Conservation (phyloP, 169 alveolate genomes). For the Theileria annulata region DNA sequence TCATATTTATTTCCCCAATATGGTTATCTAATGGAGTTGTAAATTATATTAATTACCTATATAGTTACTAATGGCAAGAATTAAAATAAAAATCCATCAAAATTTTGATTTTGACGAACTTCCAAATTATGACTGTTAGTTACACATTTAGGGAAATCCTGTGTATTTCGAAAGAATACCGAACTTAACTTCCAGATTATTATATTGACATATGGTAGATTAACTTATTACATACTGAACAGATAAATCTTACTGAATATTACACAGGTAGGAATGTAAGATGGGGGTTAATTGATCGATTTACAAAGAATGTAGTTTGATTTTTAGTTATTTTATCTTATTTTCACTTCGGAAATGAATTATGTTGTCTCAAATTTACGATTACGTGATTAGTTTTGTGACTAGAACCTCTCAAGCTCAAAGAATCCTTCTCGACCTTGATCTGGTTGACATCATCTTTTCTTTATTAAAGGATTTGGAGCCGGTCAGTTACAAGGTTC, state of each 20-base stretch:
- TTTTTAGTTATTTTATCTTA: background rate
- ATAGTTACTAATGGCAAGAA: background rate
- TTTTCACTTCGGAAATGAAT: background rate
- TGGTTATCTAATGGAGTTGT: background rate
- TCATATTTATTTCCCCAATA: background rate
- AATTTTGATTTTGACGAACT: background rate
- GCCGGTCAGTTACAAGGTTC: constrained; percentile 27
- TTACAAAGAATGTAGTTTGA: background rate
- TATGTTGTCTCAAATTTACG: constrained; percentile 4
- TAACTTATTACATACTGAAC: background rate
- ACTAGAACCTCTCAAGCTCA: constrained; percentile 36
- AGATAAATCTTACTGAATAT: background rate
- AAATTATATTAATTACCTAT: background rate
- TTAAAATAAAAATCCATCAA: background rate
- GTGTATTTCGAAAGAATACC: background rate
- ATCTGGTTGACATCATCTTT: constrained; percentile 6
- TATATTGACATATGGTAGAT: no score
- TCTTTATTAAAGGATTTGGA: background rate
- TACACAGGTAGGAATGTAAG: background rate
- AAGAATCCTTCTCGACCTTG: constrained; percentile 23
- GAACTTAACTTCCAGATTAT: background rate
- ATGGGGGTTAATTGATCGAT: background rate
- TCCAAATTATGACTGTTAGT: background rate
- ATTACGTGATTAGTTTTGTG: background rate
- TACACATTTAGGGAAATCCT: background rate